Evolutionary conservation across 164 flowering plant genomes (phyloP), one percentile per base, ranked within the genome.

Genomic region (Sedum album): DNA sequence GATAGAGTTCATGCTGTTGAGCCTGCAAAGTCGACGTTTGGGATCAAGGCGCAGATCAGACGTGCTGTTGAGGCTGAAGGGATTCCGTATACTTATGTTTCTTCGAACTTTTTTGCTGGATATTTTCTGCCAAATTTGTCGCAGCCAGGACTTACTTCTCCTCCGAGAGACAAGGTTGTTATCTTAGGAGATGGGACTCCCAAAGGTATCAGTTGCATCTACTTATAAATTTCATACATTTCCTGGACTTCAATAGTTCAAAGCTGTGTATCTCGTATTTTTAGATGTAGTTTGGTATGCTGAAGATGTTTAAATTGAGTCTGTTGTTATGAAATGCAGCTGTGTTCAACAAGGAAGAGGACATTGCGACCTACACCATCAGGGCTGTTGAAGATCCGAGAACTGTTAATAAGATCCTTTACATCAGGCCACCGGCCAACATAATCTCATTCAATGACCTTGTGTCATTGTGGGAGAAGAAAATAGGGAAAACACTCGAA

Each of bases 391-490:
- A 75, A 60, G 82, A 77, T 67, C 79, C 77, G 14, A 80, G 79
- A 60, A 76, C 81, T 31, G 65, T 77, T 72, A 77, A 77, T 73
- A 77, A 80, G 63, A 68, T 68, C 42, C 74, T 80, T 25, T 80
- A 77, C 69, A 70, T 80, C 46, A 69, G 66, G 28, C 76, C 80
- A 5, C 70, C 75, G 4, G 38, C 9, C 23, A 80, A 80, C 69
- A 71, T 35, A 6, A 23, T 31, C 69, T 72, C 83, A 0, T 74
- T 75, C 62, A 80, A 80, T 39, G 80, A 80, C 11, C 75, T 80
- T 17, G 73, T 75, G 13, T 51, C 79, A 6, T 66, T 80, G 64
- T 80, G 80, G 82, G 82, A 80, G 72, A 77, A 75, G 31, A 80
- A 80, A 69, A 77, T 75, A 26, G 77, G 75, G 18, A 77, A 73